These are phyloP conservation scores for Magnusiomyces ingens DNA, from an alignment of 1,139 yeast genomes.

Conservation along the genomic window DNA sequence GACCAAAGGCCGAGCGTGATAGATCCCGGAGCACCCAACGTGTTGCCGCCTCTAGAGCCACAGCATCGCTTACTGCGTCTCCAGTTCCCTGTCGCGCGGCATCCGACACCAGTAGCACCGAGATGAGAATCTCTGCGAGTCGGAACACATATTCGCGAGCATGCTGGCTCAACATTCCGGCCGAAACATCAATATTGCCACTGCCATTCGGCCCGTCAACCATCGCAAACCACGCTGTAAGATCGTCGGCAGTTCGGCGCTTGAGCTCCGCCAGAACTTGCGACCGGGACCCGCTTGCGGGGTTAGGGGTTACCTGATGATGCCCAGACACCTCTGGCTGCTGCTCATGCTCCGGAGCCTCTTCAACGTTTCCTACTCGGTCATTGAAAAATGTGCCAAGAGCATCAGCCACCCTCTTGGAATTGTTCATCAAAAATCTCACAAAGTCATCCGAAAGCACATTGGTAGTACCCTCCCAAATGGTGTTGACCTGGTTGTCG, in stretches of 20 bases:
- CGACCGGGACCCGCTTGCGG: not conserved
- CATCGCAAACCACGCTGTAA: slow-evolving; percentile 6
- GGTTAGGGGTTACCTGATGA: not conserved
- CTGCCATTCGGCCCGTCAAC: slow-evolving; percentile 10
- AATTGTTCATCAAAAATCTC: slow-evolving; percentile 19
- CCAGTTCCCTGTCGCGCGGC: slow-evolving; percentile 14
- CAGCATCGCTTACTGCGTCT: slow-evolving; percentile 4
- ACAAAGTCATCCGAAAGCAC: slow-evolving; percentile 29
- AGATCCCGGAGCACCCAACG: slow-evolving; percentile 16
- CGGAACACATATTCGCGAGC: slow-evolving; percentile 22
- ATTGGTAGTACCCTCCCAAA: slow-evolving; percentile 35
- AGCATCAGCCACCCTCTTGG: slow-evolving; percentile 16
- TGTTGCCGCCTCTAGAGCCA: slow-evolving; percentile 18
- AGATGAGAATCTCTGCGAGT: slow-evolving; percentile 22
- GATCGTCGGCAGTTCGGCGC: slow-evolving; percentile 5
- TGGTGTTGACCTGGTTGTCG: slow-evolving; percentile 30
- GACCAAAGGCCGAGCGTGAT: slow-evolving; percentile 4
- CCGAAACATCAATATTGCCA: slow-evolving; percentile 13
- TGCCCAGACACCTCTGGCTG: slow-evolving; percentile 1
- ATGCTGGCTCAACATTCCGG: slow-evolving; percentile 14
- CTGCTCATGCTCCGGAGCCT: slow-evolving; percentile 5
- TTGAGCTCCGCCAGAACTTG: slow-evolving; percentile 6
- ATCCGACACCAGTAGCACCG: slow-evolving; percentile 19
- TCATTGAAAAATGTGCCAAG: slow-evolving; percentile 15
- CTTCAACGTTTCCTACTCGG: slow-evolving; percentile 1